These are phyloP conservation scores for Trichoderma sp. DNA, from an alignment of 2,329 filamentous ascomycete species.

Conservation along the genomic window DNA sequence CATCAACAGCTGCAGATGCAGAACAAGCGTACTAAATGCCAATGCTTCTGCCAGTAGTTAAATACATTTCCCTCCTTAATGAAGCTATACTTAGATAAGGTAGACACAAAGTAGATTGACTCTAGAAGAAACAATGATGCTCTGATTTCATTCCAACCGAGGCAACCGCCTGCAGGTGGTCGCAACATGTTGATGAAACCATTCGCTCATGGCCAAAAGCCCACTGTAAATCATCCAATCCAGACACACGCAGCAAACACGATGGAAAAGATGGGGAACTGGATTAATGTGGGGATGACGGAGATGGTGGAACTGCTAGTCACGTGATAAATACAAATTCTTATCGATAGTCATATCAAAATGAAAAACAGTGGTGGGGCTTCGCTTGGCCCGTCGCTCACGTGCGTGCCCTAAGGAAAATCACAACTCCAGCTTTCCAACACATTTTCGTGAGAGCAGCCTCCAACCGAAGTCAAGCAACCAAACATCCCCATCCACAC, in stretches of 20 bases:
- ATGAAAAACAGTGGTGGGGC: conserved; percentile 8
- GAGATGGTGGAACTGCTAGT: neutral
- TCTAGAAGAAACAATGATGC: neutral
- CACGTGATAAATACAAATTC: neutral
- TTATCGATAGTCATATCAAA: conserved; percentile 1
- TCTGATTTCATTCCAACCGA: neutral
- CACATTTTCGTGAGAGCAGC: conserved; percentile 35
- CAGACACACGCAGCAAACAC: neutral
- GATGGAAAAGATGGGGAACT: neutral
- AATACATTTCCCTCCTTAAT: neutral
- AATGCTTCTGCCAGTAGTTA: neutral
- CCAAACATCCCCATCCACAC: conserved; percentile 34
- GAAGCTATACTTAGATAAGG: neutral
- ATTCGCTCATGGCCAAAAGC: neutral
- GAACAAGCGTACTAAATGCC: neutral
- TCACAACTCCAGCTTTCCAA: conserved; percentile 37
- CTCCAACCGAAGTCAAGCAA: conserved; percentile 32
- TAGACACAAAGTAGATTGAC: neutral
- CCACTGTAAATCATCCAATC: neutral
- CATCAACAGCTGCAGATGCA: neutral
- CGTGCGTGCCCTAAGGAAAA: conserved; percentile 44
- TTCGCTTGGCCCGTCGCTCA: conserved; percentile 33
- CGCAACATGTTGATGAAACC: neutral
- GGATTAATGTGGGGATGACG: neutral
- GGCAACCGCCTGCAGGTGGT: neutral